Conservation (phyloP, 768 basidiomycete genomes). For the Filobasidium floriforme region DNA sequence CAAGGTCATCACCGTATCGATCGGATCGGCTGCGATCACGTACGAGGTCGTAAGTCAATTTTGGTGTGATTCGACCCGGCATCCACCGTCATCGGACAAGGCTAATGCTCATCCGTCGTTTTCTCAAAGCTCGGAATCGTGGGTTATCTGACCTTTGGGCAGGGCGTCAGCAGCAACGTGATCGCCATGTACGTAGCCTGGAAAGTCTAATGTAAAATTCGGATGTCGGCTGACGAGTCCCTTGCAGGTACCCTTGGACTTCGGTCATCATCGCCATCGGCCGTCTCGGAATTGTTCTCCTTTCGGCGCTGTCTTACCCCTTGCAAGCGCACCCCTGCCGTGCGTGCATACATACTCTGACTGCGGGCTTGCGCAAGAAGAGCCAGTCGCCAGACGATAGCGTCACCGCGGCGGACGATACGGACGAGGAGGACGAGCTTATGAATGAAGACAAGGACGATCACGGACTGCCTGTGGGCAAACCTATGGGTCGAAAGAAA, state of each 20-base stretch:
- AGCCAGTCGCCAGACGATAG: constrained; percentile 20
- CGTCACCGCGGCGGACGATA: constrained; percentile 38
- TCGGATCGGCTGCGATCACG: constrained; percentile 70
- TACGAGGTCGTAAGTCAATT: constrained; percentile 72
- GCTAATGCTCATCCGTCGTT: not conserved
- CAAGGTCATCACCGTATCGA: constrained; percentile 73
- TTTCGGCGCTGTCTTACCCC: constrained; percentile 89
- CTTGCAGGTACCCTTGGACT: constrained; percentile 49
- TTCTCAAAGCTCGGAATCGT: constrained; percentile 32
- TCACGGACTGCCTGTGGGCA: constrained; percentile 16
- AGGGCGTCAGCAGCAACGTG: constrained; percentile 81
- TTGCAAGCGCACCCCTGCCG: constrained; percentile 90
- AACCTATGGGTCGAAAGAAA: constrained; percentile 30
- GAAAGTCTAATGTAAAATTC: not conserved
- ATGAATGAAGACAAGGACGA: constrained; percentile 28
- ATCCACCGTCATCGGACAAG: too few species aligned
- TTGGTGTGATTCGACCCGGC: not conserved
- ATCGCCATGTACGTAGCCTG: constrained; percentile 69
- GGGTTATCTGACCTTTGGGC: constrained; percentile 89
- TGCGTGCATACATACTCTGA: constrained; percentile 66
- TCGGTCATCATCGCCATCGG: constrained; percentile 88
- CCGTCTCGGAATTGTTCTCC: constrained; percentile 80
- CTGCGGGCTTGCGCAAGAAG: constrained; percentile 21
- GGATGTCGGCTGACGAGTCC: not conserved
- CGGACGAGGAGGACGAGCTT: constrained; percentile 29